Percentiles rank a stretch among this genome's conserved stretches.
Conservation (phyloP, 169 alveolate genomes). For the Cryptosporidium xiaoi region DNA sequence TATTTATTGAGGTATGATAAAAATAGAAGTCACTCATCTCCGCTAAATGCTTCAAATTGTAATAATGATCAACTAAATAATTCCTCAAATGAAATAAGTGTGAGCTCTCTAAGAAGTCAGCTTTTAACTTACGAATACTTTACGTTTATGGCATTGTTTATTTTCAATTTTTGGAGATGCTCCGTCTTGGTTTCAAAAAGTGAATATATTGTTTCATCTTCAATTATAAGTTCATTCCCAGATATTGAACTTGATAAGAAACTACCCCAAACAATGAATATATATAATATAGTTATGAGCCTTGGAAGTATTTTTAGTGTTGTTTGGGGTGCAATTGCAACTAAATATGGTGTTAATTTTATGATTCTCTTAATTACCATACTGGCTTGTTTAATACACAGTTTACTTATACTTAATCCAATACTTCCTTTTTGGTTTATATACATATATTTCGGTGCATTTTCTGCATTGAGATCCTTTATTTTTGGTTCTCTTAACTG, state of each 20-base stretch:
- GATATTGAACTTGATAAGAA: background rate
- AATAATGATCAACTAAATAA: background rate
- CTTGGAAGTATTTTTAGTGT: slow-evolving; percentile 68
- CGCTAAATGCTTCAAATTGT: slow-evolving; percentile 9
- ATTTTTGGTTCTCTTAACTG: slow-evolving; percentile 69
- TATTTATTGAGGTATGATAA: slow-evolving; percentile 29
- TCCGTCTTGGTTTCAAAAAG: slow-evolving; percentile 67
- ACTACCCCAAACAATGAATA: slow-evolving; percentile 37
- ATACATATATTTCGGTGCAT: slow-evolving; percentile 67
- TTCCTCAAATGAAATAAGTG: background rate
- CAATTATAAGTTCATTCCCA: background rate
- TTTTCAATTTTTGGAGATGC: slow-evolving; percentile 69
- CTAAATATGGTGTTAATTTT: slow-evolving; percentile 69
- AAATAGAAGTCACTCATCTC: slow-evolving; percentile 34
- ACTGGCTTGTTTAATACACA: slow-evolving; percentile 67
- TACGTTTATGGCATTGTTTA: slow-evolving; percentile 45
- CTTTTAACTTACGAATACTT: slow-evolving; percentile 59
- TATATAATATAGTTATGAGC: slow-evolving; percentile 57
- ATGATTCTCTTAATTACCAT: slow-evolving; percentile 47
- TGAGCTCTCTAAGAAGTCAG: slow-evolving; percentile 12
- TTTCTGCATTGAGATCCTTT: slow-evolving; percentile 60
- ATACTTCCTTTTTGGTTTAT: slow-evolving; percentile 44
- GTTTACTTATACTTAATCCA: slow-evolving; percentile 15
- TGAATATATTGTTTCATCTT: slow-evolving; percentile 44
- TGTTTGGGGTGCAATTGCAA: slow-evolving; percentile 61